Percentiles rank a stretch among this genome's conserved stretches.
phyloP scores from a whole-genome alignment of 2,329 filamentous ascomycete genomes.

The Penicillium olsonii region DNA sequence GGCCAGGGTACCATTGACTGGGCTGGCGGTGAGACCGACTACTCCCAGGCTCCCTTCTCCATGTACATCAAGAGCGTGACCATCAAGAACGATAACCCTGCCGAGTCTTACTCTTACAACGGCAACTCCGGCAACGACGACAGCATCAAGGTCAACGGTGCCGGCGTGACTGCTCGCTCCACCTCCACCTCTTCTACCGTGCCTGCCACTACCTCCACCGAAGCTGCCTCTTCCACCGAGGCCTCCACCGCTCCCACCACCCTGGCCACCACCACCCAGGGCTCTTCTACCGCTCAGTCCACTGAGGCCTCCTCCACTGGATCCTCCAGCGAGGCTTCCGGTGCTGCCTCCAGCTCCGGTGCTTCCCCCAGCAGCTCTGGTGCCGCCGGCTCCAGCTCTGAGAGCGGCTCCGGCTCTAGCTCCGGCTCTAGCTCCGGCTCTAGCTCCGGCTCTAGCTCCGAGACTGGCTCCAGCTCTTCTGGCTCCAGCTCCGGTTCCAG shows the following conservation, averaged over 20 bases:
- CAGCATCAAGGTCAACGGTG: constrained; percentile 57
- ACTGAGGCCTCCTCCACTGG: constrained; percentile 10
- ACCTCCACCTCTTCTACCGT: constrained; percentile 8
- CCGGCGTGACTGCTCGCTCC: constrained; percentile 11
- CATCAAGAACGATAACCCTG: constrained; percentile 59
- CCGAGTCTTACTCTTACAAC: constrained; percentile 65
- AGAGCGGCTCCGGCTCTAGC: constrained; percentile 11
- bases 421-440: constrained; percentile 6
- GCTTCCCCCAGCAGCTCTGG: constrained; percentile 8
- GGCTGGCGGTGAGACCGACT: constrained; percentile 71
- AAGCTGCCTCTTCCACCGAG: constrained; percentile 9
- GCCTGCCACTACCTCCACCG: constrained; percentile 7
- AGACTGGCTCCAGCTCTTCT: constrained; percentile 14
- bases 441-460: constrained; percentile 13
- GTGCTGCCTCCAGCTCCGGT: constrained; percentile 14
- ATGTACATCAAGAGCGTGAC: constrained; percentile 70
- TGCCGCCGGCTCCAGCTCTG: constrained; percentile 8
- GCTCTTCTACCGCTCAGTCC: constrained; percentile 12
- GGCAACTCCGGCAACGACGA: constrained; percentile 63
- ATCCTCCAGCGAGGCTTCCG: not conserved
- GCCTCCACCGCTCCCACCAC: constrained; percentile 13
- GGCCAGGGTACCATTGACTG: constrained; percentile 60
- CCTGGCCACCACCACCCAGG: constrained; percentile 16
- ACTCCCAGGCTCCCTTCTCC: constrained; percentile 64
- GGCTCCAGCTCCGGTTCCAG: constrained; percentile 14